Base-by-base conservation (phyloP, 139 green algal genomes). In the Yamagishiella unicocca region DNA sequence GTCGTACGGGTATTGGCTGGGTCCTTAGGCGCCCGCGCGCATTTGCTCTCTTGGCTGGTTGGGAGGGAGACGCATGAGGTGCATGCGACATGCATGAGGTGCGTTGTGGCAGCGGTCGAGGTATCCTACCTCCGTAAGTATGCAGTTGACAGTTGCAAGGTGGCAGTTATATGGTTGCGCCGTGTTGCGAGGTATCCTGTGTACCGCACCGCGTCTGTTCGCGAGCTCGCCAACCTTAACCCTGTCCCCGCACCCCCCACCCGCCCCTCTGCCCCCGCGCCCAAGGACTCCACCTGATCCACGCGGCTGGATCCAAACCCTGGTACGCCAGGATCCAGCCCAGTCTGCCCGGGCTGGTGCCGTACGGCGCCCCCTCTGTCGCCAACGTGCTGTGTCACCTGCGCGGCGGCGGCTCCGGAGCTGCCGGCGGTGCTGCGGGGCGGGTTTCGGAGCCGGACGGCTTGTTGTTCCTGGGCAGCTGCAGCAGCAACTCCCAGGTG, bases 381-480 rank as follows among this genome's bases (percentile, higher is more conserved):
- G 45, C 84, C 31, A 70, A 70, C 19, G 43, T 79, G 31, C 58
- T 89, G 43, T 17, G 42, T 31, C 74, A 84, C 74, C 54, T 89
- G 12, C 84, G 9, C 40, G 42, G 25, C 46, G 74, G 46, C 21
- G n/a, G n/a, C 46, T n/a, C 46, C 31, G 46, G 74, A 10, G 66
- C 55, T 31, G 10, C 55, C 31, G 38, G 38, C 33, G 68, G 33
- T 55, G 10, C 66, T 27, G 17, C 4, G 66, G 50, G 14, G 19
- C 19, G 58, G 21, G 70, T 27, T 55, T 31, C 70, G 70, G 70
- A 78, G 37, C 38, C 43, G 33, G 87, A 42, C 4, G 87, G 80
- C n/a, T 33, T 91, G 38, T 37, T 91, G 38, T 91, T 88, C 61
- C 19, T 88, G 53, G 87, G 87, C 8, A 88, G 87, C 87, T 14